Base-by-base conservation (phyloP, 73 alveolate species). In the Stentor coeruleus region DNA sequence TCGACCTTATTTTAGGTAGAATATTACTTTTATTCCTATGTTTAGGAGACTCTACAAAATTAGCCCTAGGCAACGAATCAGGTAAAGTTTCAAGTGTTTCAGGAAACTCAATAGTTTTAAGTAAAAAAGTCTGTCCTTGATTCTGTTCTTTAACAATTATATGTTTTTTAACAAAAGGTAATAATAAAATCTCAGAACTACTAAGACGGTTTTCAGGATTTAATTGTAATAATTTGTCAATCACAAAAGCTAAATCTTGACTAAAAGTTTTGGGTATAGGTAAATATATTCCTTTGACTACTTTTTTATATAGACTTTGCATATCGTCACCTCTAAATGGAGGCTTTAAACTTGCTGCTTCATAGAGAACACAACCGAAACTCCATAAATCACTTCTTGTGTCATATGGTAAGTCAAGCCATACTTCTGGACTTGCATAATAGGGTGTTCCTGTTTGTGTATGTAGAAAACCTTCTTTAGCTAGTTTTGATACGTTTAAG, bases 401-500 rank as follows among this genome's bases (percentile, higher is more conserved):
- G 80, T 93, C 98, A 86, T 96, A 96, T 42, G 98, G 98, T 57
- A 91, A 83, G 89, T 96, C 99, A 75, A 89, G 93, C 99, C 99
- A 96, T 0, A 96, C 99, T 77, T 96, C 99, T 4, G 97, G 97
- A 58, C 92, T 82, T 3, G 97, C 97, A 90, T 92, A 92, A 87
- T 92, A 92, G 3, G 97, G 97, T 3, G 97, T 92, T 59, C 97
- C 97, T 15, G 98, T 95, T 86, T 96, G 89, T n/a, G 99, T 96
- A 74, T 83, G 84, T 38, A 90, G 90, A 86, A 93, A 77, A 14
- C 96, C 96, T 80, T 87, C 84, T 82, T 88, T 93, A 41, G 81
- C 84, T 1, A 93, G 92, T 88, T 93, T 93, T 14, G 98, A 93
- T 3, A 93, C 98, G 83, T 93, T 93, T 83, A 93, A 87, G 88